These are phyloP conservation scores for Cladosporium sp. DNA, from an alignment of 2,329 filamentous ascomycete genomes.

Conservation along the genomic window DNA sequence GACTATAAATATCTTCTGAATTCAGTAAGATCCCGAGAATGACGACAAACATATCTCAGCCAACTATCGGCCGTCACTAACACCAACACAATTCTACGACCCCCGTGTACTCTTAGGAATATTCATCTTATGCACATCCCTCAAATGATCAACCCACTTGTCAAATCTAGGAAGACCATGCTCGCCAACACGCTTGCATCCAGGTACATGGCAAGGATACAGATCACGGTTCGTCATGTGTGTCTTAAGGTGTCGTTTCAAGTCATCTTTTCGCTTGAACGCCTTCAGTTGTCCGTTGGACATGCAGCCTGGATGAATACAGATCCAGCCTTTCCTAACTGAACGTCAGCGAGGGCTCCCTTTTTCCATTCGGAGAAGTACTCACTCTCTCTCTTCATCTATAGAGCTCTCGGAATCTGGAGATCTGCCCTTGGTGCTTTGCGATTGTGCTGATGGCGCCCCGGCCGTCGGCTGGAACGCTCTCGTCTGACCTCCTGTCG, in stretches of 20 bases:
- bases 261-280: slow-evolving; percentile 37
- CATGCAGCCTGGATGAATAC: background rate
- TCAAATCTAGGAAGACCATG: slow-evolving; percentile 52
- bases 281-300: background rate
- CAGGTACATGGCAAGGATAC: slow-evolving; percentile 39
- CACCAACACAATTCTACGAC: no score
- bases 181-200: slow-evolving; percentile 39
- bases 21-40: no score
- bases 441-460: background rate
- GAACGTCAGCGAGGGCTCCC: background rate
- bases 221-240: slow-evolving; percentile 14
- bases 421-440: background rate
- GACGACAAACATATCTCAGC: no score
- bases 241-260: slow-evolving; percentile 42
- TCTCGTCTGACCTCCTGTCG: background rate
- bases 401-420: background rate
- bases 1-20: no score
- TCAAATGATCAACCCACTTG: slow-evolving; percentile 51
- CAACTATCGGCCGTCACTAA: no score
- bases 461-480: background rate
- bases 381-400: background rate
- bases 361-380: background rate
- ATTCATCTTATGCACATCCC: slow-evolving; percentile 46
- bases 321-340: background rate
- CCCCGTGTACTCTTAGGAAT: background rate